Percentiles rank a stretch among this genome's conserved stretches.
Evolutionary conservation across 78 protist species (phyloP).

Genomic region (Polysphondylium violaceum): DNA sequence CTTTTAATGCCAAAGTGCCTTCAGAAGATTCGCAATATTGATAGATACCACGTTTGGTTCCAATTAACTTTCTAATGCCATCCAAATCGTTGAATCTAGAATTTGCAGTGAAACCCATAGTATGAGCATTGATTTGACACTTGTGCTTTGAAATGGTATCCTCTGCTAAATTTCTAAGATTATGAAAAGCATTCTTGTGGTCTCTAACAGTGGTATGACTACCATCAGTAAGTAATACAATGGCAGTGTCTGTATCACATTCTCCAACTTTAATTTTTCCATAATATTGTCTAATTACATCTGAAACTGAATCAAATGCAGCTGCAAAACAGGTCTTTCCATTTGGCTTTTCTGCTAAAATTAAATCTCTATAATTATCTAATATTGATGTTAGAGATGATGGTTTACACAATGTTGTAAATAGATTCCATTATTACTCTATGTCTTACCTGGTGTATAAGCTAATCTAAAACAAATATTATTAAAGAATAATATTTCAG

Average conservation of each 20-base stretch:
- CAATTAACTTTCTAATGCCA: conserved; percentile 58
- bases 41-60: conserved; percentile 46
- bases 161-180: not conserved
- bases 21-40: conserved; percentile 66
- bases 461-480: conserved; percentile 20
- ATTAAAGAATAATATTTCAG: conserved; percentile 59
- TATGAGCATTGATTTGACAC: conserved; percentile 6
- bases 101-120: conserved; percentile 80
- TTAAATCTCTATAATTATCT: conserved; percentile 49
- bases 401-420: too few relatives aligned
- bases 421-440: too few relatives aligned
- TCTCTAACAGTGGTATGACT: conserved; percentile 64
- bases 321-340: conserved; percentile 73
- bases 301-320: conserved; percentile 16
- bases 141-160: conserved; percentile 1
- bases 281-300: conserved; percentile 35
- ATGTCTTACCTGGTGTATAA: conserved; percentile 19
- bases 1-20: conserved; percentile 62
- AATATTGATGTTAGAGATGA: too few relatives aligned
- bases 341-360: conserved; percentile 36
- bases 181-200: conserved; percentile 21
- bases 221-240: conserved; percentile 67
- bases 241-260: conserved; percentile 36
- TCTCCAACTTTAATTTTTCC: not conserved
- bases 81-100: conserved; percentile 67